phyloP scores from a whole-genome alignment of 768 basidiomycete species.

The Lentinula lateritia region DNA sequence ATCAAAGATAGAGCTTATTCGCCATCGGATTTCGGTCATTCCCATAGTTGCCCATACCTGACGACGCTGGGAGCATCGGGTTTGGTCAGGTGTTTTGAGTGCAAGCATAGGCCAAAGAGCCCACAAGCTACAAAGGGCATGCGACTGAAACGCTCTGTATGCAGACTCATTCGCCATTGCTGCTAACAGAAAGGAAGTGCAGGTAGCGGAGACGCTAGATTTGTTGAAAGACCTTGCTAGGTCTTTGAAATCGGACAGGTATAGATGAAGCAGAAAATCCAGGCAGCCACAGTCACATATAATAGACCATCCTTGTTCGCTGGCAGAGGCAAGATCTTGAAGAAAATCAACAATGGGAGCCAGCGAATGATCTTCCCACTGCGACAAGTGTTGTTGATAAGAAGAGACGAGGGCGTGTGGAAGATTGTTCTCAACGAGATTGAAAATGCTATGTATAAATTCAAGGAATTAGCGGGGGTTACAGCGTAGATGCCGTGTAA shows the following conservation, averaged over 20 bases:
- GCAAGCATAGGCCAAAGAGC: background rate
- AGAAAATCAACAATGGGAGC: conserved; percentile 1
- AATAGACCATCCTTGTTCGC: background rate
- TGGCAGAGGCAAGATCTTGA: background rate
- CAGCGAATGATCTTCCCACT: background rate
- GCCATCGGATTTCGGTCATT: background rate
- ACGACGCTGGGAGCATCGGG: background rate
- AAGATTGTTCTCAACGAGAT: background rate
- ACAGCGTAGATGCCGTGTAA: no score
- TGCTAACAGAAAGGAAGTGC: background rate
- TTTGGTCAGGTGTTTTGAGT: background rate
- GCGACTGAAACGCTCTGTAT: background rate
- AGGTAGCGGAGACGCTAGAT: background rate
- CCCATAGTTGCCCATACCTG: background rate
- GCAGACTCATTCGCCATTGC: background rate
- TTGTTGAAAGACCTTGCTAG: background rate
- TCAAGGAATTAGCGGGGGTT: no score
- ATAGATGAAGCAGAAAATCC: background rate
- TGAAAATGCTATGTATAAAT: background rate
- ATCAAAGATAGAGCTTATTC: background rate
- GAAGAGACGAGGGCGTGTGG: background rate
- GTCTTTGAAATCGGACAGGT: conserved; percentile 2
- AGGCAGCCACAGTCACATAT: background rate
- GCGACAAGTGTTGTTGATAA: background rate
- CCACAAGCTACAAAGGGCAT: background rate